Evolutionary conservation across 2,329 filamentous ascomycete genomes (phyloP).

Genomic region (Fusarium paranaense): DNA sequence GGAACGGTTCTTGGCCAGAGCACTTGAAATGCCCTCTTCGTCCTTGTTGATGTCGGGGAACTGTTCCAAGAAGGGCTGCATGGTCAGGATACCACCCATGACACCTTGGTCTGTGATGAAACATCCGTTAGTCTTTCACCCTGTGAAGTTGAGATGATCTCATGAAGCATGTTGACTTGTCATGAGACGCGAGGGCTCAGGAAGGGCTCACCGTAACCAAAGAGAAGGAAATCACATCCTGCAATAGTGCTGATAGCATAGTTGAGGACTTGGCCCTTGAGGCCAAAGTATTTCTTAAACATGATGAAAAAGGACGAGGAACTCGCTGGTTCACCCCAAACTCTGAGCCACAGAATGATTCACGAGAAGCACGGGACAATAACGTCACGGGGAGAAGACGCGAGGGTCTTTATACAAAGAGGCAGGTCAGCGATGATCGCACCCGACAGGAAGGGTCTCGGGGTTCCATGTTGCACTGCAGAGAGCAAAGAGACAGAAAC

Average conservation of each 20-base stretch:
- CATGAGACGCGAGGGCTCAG: not conserved
- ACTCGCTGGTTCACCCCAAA: slow-evolving; percentile 1
- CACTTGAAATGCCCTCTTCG: slow-evolving; percentile 49
- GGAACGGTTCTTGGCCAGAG: slow-evolving; percentile 56
- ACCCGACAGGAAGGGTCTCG: slow-evolving; percentile 6
- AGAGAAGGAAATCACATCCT: slow-evolving; percentile 77
- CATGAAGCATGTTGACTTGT: not conserved
- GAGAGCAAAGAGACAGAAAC: slow-evolving; percentile 11
- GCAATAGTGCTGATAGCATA: slow-evolving; percentile 77
- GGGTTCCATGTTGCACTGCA: slow-evolving; percentile 19
- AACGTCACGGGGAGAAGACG: slow-evolving; percentile 6
- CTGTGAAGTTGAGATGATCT: not conserved
- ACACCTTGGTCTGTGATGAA: slow-evolving; percentile 74
- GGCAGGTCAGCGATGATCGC: not conserved
- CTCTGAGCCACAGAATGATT: not conserved
- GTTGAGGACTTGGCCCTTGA: slow-evolving; percentile 74
- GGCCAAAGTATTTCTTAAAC: slow-evolving; percentile 68
- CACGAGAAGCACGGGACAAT: not conserved
- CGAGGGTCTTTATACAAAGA: slow-evolving; percentile 34
- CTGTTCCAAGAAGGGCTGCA: slow-evolving; percentile 68
- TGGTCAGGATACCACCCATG: slow-evolving; percentile 79
- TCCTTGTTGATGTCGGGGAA: slow-evolving; percentile 65
- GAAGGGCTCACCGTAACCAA: slow-evolving; percentile 61
- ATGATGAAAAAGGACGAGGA: slow-evolving; percentile 32
- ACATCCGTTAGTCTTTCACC: not conserved